Percentiles rank a stretch among this genome's conserved stretches.
Evolutionary conservation across 208 protist species (phyloP).

Genomic region (Herpetomonas samuelpessoai): DNA sequence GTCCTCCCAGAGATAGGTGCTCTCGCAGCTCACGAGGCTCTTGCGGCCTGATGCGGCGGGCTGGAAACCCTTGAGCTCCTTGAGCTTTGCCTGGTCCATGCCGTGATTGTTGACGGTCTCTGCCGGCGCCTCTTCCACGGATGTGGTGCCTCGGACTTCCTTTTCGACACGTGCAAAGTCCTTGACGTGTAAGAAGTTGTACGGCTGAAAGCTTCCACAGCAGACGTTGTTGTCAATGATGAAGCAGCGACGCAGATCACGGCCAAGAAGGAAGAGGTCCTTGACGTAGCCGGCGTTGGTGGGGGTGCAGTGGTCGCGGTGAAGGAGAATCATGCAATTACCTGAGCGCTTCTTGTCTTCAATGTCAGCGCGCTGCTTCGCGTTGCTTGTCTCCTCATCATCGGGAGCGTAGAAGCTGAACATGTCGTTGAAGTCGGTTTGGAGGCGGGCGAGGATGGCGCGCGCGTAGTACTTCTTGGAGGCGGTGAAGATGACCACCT

Average conservation of each 20-base stretch:
- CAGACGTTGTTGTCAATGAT: slow-evolving; percentile 62
- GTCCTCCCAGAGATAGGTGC: slow-evolving; percentile 15
- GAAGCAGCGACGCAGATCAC: slow-evolving; percentile 33
- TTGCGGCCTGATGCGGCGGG: background rate
- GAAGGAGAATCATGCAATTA: slow-evolving; percentile 26
- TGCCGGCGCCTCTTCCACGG: background rate
- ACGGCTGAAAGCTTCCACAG: slow-evolving; percentile 57
- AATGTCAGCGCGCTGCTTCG: background rate
- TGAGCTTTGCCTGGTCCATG: slow-evolving; percentile 1
- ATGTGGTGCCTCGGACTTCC: background rate
- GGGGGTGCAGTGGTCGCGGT: slow-evolving; percentile 58
- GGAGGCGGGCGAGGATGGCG: slow-evolving; percentile 33
- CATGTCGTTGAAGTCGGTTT: slow-evolving; percentile 27
- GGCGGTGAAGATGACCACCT: slow-evolving; percentile 66
- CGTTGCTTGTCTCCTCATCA: slow-evolving; percentile 9
- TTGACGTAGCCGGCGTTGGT: slow-evolving; percentile 56
- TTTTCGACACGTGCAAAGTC: slow-evolving; percentile 25
- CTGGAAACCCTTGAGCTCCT: slow-evolving; percentile 5
- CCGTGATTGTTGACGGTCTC: background rate
- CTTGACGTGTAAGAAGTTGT: slow-evolving; percentile 45
- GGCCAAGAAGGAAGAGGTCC: slow-evolving; percentile 60
- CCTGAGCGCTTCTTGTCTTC: background rate
- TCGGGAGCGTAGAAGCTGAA: slow-evolving; percentile 16
- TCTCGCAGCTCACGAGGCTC: background rate
- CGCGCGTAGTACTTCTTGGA: slow-evolving; percentile 36